Evolutionary conservation across 169 alveolate species (phyloP), one percentile per base, ranked within the genome.

Genomic region (Amoebophrya sp.): DNA sequence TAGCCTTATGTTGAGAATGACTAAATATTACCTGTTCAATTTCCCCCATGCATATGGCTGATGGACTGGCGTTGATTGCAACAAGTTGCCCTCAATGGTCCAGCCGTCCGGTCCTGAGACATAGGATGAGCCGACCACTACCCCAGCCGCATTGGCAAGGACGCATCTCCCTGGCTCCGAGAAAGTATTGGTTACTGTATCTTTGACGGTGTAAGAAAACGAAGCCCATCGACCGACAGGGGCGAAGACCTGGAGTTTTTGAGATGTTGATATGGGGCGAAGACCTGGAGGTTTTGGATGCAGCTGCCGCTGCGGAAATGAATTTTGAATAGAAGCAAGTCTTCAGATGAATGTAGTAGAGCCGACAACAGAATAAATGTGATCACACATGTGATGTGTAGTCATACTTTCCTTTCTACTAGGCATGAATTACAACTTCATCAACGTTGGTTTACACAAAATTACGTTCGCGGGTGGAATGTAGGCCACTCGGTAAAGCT

Each of bases 201-300:
- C 83, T 26, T 65, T 65, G 18, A 65, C 83, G 2, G 26, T 18
- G 83, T 65, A 65, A 10, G 83, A 65, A 18, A 65, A 65, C 36
- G 83, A 65, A 29, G 83, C 83, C 83, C 83, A 65, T 6, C 83
- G 83, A 65, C 83, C 83, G 36, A 65, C 83, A 10, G 83, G 83
- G 26, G 83, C 83, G 83, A 65, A 65, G n/a, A 65, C 83, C 83
- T 65, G 83, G n/a, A n/a, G n/a, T n/a, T n/a, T n/a, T n/a, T n/a
- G n/a, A n/a, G n/a, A n/a, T n/a, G n/a, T n/a, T n/a, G n/a, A n/a
- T n/a, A n/a, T n/a, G n/a, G n/a, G n/a, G n/a, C n/a, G n/a, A n/a
- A n/a, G n/a, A n/a, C n/a, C n/a, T n/a, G n/a, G n/a, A n/a, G n/a
- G n/a, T n/a, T n/a, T n/a, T n/a, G n/a, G n/a, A n/a, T n/a, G n/a